Evolutionary conservation across 345 rosid species (phyloP), one percentile per base, ranked within the genome.

Genomic region (Arabidopsis suecica): DNA sequence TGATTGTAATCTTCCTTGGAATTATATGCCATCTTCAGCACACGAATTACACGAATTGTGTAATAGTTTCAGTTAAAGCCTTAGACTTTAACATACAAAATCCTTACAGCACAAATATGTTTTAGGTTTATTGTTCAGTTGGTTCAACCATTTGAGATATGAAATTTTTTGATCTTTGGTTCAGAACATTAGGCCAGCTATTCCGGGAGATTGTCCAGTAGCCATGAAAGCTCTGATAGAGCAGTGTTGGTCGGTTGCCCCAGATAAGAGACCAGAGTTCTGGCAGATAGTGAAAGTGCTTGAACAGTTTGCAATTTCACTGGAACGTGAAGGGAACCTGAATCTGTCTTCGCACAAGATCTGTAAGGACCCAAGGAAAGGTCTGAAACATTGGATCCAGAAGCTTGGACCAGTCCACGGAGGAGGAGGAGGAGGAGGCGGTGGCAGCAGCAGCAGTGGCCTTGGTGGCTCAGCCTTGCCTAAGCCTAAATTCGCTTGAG

Each of bases 201-300:
- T 95, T 16, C 98, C 98, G 0, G 80, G 41, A 65, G 84, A 83
- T 48, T 93, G 98, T 70, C 88, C 91, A 18, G 75, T 79, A 18
- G 88, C 97, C n/a, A 82, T 95, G 91, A 81, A 82, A 82, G 91
- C 93, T 38, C 84, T 95, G 33, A 90, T 95, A 8, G 96, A 95
- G 84, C 98, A 88, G 69, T 95, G 99, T 56, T 95, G 99, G 99
- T 86, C 94, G 3, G 67, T 83, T 79, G 84, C 89, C 16, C 88
- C 99, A 5, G 98, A 89, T 16, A 92, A 90, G 83, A 87, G 99
- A 83, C 99, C 98, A 0, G 98, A 92, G 78, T 95, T 92, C 82
- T 84, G 94, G 91, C 99, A 95, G 83, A 80, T 95, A 18, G 94
- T 95, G 65, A 93, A 88, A 81, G 93, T 89, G 18, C 81, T 95